These are phyloP conservation scores for Hydrangea macrophylla DNA, from an alignment of 148 eudicot species.

Conservation along the genomic window DNA sequence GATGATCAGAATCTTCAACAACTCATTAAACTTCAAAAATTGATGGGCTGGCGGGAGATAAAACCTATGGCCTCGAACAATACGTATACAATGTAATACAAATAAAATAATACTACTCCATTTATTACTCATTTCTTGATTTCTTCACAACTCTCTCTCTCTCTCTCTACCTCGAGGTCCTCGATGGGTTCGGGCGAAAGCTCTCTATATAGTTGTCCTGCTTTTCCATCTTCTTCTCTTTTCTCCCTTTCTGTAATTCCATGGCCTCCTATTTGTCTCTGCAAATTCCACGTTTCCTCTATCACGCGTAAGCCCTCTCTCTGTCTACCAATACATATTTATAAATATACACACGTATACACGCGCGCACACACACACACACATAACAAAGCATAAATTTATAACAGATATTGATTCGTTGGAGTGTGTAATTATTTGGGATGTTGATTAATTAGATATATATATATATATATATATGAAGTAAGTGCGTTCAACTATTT, in stretches of 20 bases:
- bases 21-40: too few relatives aligned
- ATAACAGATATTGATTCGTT: neutral
- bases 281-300: conserved; percentile 1
- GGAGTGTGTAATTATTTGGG: neutral
- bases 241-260: conserved; percentile 1
- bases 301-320: conserved; percentile 22
- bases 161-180: conserved; percentile 18
- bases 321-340: neutral
- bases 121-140: neutral
- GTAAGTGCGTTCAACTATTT: too few relatives aligned
- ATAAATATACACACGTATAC: neutral
- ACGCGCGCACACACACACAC: neutral
- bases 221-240: conserved; percentile 13
- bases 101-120: too few relatives aligned
- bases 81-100: too few relatives aligned
- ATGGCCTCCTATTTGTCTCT: conserved; percentile 35
- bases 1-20: too few relatives aligned
- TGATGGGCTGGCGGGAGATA: conserved; percentile 9
- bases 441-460: too few relatives aligned
- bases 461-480: too few relatives aligned
- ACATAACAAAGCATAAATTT: neutral
- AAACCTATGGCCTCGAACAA: conserved; percentile 1
- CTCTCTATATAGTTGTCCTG: conserved; percentile 10
- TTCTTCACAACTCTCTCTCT: neutral
- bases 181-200: conserved; percentile 26